Evolutionary conservation across 140 eudicot genomes (phyloP).

Genomic region (Flaveria floridana): DNA sequence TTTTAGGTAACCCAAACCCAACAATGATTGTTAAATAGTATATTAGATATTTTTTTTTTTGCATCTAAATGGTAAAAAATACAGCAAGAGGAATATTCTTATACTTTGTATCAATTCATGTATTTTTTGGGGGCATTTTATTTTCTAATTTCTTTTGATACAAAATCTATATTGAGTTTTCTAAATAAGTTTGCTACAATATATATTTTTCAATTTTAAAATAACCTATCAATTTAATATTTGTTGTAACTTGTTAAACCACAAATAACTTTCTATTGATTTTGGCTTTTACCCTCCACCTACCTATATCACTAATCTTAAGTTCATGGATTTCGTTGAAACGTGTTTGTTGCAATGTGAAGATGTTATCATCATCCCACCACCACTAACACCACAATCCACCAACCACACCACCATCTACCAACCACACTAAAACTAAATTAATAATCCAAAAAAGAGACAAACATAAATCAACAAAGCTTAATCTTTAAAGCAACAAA

Average conservation of each 20-base stretch:
- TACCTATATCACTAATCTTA: not conserved
- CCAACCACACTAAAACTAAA: not conserved
- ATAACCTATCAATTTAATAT: not conserved
- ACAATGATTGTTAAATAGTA: too few relatives aligned
- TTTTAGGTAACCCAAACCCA: too few relatives aligned
- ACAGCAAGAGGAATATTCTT: too few relatives aligned
- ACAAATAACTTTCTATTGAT: not conserved
- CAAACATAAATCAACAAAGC: not conserved
- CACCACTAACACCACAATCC: not conserved
- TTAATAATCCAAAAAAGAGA: not conserved
- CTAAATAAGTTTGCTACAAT: not conserved
- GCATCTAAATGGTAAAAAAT: too few relatives aligned
- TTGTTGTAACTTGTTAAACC: not conserved
- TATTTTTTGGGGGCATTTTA: too few relatives aligned
- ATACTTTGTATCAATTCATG: too few relatives aligned
- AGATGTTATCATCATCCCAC: not conserved
- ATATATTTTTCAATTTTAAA: not conserved
- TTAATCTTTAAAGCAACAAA: not conserved
- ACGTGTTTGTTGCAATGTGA: not conserved
- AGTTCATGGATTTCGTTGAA: not conserved
- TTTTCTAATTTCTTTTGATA: too few relatives aligned
- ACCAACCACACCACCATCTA: not conserved
- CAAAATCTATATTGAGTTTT: not conserved
- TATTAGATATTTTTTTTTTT: too few relatives aligned
- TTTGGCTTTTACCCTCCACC: not conserved